These are phyloP conservation scores for Epichloe coenophiala DNA, from an alignment of 2,329 filamentous ascomycete genomes.

Conservation along the genomic window DNA sequence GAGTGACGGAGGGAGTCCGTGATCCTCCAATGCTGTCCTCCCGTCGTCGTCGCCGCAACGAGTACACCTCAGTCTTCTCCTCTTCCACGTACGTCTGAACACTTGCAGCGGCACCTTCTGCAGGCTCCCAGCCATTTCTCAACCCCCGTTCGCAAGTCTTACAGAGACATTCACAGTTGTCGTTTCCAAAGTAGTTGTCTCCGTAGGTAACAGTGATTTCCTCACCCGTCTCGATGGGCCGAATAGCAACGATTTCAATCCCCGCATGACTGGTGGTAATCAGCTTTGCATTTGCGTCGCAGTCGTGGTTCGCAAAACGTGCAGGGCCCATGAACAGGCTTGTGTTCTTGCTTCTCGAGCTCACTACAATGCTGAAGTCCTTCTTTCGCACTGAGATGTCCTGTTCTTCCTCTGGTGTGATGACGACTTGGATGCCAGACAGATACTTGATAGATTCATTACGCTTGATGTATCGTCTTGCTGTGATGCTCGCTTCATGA, in stretches of 20 bases:
- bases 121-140: slow-evolving; percentile 70
- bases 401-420: slow-evolving; percentile 82
- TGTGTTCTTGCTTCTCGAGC: slow-evolving; percentile 77
- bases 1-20: slow-evolving; percentile 42
- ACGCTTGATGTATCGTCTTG: slow-evolving; percentile 63
- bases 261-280: slow-evolving; percentile 72
- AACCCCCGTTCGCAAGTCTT: slow-evolving; percentile 64
- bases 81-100: slow-evolving; percentile 42
- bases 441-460: slow-evolving; percentile 86
- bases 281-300: slow-evolving; percentile 78
- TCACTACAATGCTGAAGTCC: slow-evolving; percentile 95
- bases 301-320: slow-evolving; percentile 95
- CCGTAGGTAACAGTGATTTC: slow-evolving; percentile 96
- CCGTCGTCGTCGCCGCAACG: slow-evolving; percentile 39
- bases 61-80: slow-evolving; percentile 35
- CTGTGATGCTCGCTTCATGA: slow-evolving; percentile 78
- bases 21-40: slow-evolving; percentile 38
- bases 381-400: slow-evolving; percentile 69
- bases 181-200: slow-evolving; percentile 87
- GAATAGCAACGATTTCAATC: slow-evolving; percentile 78
- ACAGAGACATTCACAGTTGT: slow-evolving; percentile 92
- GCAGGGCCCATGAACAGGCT: slow-evolving; percentile 91
- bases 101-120: slow-evolving; percentile 29
- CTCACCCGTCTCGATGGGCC: slow-evolving; percentile 72
- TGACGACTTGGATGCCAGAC: slow-evolving; percentile 78